These are phyloP conservation scores for Boletus fagicola DNA, from an alignment of 768 basidiomycete species.

Conservation along the genomic window DNA sequence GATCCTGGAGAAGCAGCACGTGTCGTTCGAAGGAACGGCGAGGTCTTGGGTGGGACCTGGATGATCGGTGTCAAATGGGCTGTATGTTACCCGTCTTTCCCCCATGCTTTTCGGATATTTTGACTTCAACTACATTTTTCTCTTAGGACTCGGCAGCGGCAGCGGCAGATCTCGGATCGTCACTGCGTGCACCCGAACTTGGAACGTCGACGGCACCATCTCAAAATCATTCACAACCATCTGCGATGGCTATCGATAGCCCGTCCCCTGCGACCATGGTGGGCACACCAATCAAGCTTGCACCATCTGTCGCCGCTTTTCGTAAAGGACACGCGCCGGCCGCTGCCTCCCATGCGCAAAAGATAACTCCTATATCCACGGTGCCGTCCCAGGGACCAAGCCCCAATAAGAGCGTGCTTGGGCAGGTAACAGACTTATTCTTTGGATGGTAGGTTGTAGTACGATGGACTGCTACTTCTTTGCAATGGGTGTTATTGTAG, in stretches of 20 bases:
- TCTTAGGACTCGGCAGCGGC: slow-evolving; percentile 54
- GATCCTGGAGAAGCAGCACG: slow-evolving; percentile 73
- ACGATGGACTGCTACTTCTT: neutral
- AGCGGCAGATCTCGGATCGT: slow-evolving; percentile 47
- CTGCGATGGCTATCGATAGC: slow-evolving; percentile 50
- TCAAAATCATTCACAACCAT: slow-evolving; percentile 25
- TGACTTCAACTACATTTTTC: neutral
- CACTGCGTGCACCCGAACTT: slow-evolving; percentile 25
- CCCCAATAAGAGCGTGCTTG: slow-evolving; percentile 59
- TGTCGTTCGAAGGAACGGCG: slow-evolving; percentile 81
- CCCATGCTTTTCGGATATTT: neutral
- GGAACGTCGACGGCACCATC: slow-evolving; percentile 3
- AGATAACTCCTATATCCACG: slow-evolving; percentile 13
- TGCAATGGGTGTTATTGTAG: neutral
- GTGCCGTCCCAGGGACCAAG: slow-evolving; percentile 27
- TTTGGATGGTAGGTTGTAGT: slow-evolving; percentile 66
- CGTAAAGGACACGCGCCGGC: slow-evolving; percentile 42
- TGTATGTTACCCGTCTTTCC: slow-evolving; percentile 44
- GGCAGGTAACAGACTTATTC: slow-evolving; percentile 76
- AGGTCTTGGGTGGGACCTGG: slow-evolving; percentile 67
- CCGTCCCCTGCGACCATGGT: slow-evolving; percentile 44
- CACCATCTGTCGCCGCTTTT: slow-evolving; percentile 72
- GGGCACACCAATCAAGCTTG: slow-evolving; percentile 71
- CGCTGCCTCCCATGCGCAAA: slow-evolving; percentile 24
- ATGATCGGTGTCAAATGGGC: slow-evolving; percentile 90